phyloP scores from a whole-genome alignment of 495 filamentous ascomycete genomes.

The Penicillium cinerascens region DNA sequence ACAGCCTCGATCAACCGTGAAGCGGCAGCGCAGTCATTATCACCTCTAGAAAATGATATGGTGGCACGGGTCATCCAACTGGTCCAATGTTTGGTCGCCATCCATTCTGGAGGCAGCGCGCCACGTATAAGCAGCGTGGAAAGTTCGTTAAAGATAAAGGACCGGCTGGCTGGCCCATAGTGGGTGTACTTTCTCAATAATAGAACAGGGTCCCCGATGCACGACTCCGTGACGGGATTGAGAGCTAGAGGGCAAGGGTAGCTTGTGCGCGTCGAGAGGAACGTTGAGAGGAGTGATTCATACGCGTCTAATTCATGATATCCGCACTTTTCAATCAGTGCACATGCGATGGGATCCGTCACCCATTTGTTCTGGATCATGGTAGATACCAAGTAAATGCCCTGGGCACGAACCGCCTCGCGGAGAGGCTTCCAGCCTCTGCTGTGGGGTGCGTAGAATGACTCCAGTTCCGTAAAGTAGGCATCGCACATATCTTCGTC shows the following conservation, averaged over 20 bases:
- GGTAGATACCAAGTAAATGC: conserved; percentile 54
- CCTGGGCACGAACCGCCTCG: conserved; percentile 63
- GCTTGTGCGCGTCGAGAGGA: conserved; percentile 25
- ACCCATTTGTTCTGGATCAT: conserved; percentile 51
- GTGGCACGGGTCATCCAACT: conserved; percentile 42
- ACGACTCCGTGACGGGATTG: conserved; percentile 15
- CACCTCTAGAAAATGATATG: conserved; percentile 38
- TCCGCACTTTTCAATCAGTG: conserved; percentile 35
- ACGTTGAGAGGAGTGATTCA: conserved; percentile 32
- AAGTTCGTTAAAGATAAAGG: conserved; percentile 39
- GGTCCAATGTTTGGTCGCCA: conserved; percentile 44
- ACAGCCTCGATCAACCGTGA: conserved; percentile 39
- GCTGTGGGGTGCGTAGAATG: conserved; percentile 47
- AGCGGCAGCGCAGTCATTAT: conserved; percentile 34
- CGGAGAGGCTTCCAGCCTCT: conserved; percentile 64
- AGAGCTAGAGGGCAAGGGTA: conserved; percentile 34
- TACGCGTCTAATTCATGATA: conserved; percentile 35
- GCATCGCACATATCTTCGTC: conserved; percentile 47
- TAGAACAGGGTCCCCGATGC: conserved; percentile 26
- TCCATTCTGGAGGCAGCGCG: conserved; percentile 46
- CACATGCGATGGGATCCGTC: conserved; percentile 27
- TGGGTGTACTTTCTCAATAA: conserved; percentile 31
- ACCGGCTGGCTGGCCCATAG: conserved; percentile 18
- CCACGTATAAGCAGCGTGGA: conserved; percentile 37
- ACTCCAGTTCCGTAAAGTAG: conserved; percentile 67